phyloP scores from a whole-genome alignment of 1,139 yeast genomes.

The Wickerhamomyces sp. region DNA sequence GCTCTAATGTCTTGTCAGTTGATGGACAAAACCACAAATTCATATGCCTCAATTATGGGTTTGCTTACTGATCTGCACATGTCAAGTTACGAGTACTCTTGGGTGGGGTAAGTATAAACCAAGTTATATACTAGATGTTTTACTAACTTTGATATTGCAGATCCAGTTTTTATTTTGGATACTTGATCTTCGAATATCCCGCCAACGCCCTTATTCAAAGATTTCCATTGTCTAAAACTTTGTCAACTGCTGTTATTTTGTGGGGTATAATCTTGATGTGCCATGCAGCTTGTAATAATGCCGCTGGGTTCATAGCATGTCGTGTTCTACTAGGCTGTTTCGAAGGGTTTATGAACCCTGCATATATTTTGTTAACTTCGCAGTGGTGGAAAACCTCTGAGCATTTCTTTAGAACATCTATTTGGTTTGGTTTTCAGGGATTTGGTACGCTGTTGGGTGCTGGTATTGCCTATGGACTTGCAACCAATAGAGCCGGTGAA shows the following conservation, averaged over 20 bases:
- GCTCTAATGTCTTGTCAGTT: slow-evolving; percentile 17
- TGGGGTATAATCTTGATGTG: slow-evolving; percentile 45
- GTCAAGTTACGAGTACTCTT: slow-evolving; percentile 26
- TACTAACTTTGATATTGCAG: no score
- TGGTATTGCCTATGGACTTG: slow-evolving; percentile 45
- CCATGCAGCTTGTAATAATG: slow-evolving; percentile 35
- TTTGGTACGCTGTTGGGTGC: slow-evolving; percentile 38
- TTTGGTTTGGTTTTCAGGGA: slow-evolving; percentile 44
- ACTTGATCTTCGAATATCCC: slow-evolving; percentile 39
- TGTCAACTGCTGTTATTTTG: slow-evolving; percentile 33
- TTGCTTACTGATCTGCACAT: slow-evolving; percentile 9
- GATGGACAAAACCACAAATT: slow-evolving; percentile 19
- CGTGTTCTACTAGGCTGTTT: slow-evolving; percentile 43
- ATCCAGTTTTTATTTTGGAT: slow-evolving; percentile 47
- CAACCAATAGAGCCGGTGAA: slow-evolving; percentile 23
- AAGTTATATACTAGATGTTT: no score
- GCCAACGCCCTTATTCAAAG: slow-evolving; percentile 29
- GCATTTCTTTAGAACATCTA: slow-evolving; percentile 41
- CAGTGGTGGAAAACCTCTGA: slow-evolving; percentile 51
- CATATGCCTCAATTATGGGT: slow-evolving; percentile 8
- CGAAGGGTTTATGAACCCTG: slow-evolving; percentile 46
- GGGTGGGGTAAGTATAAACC: slow-evolving; percentile 32
- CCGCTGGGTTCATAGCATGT: slow-evolving; percentile 36
- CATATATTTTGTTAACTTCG: slow-evolving; percentile 46
- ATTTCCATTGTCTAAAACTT: slow-evolving; percentile 38